A percentile compares a stretch with the other conserved stretches of the same genome.
Conservation (phyloP, 805 yeast genomes). For the Komagataella kurtzmanii region DNA sequence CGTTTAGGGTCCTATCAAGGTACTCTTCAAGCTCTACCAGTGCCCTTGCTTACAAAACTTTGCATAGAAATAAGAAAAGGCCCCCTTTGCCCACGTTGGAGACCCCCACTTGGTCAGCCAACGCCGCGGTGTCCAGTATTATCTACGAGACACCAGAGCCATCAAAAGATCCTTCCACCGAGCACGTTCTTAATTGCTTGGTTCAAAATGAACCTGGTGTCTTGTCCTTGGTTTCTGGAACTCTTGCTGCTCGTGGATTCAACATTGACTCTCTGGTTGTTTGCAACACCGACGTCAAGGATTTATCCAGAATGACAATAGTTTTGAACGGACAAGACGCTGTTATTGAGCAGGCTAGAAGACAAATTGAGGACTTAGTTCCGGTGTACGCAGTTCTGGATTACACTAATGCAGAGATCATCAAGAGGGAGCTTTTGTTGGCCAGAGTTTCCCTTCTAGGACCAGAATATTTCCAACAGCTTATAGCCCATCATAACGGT, state of each 20-base stretch:
- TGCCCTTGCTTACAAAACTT: conserved; percentile 86
- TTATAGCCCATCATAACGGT: conserved; percentile 71
- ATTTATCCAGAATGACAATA: conserved; percentile 92
- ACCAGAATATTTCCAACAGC: conserved; percentile 95
- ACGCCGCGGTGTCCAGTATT: conserved; percentile 91
- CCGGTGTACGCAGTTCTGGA: conserved; percentile 97
- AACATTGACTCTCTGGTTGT: conserved; percentile 96
- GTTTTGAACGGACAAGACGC: conserved; percentile 92
- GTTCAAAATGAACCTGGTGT: conserved; percentile 99
- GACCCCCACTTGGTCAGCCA: conserved; percentile 92
- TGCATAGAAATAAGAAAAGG: conserved; percentile 74
- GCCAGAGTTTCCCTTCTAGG: conserved; percentile 91
- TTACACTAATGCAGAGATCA: conserved; percentile 80
- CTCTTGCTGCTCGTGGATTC: conserved; percentile 96
- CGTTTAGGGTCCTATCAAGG: neutral
- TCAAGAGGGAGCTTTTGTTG: conserved; percentile 79
- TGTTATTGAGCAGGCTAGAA: conserved; percentile 93
- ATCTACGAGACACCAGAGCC: conserved; percentile 80
- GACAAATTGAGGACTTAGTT: conserved; percentile 94
- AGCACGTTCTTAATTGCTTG: conserved; percentile 89
- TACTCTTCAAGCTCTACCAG: conserved; percentile 61
- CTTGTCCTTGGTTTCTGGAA: conserved; percentile 81
- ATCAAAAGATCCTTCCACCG: conserved; percentile 48
- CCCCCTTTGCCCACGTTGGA: conserved; percentile 91
- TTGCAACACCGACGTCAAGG: conserved; percentile 91